Evolutionary conservation across 305 asterid species (phyloP).

Genomic region (Striga hermonthica): DNA sequence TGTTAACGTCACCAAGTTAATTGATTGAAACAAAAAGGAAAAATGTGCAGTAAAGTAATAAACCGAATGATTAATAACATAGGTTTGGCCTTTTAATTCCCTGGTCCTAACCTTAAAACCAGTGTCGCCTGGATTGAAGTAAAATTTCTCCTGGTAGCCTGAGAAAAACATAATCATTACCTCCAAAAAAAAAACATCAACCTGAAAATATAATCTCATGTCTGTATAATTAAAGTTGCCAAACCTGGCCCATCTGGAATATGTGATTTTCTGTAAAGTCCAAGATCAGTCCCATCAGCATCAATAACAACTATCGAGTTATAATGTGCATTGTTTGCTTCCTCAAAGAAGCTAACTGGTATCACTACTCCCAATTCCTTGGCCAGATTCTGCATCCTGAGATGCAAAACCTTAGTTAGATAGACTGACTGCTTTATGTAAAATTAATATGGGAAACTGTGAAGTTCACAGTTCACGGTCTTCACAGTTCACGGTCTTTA

Average conservation of each 20-base stretch:
- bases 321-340: slow-evolving; percentile 93
- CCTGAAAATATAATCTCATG: slow-evolving; percentile 17
- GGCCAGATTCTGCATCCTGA: slow-evolving; percentile 91
- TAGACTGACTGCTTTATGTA: background rate
- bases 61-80: slow-evolving; percentile 13
- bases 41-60: slow-evolving; percentile 21
- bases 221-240: slow-evolving; percentile 25
- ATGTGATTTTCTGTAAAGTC: slow-evolving; percentile 93
- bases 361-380: slow-evolving; percentile 87
- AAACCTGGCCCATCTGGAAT: slow-evolving; percentile 98
- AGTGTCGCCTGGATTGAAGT: slow-evolving; percentile 97
- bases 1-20: slow-evolving; percentile 39
- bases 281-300: slow-evolving; percentile 94
- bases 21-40: slow-evolving; percentile 28
- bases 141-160: slow-evolving; percentile 98
- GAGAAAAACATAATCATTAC: slow-evolving; percentile 31
- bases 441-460: slow-evolving; percentile 10
- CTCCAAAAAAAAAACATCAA: slow-evolving; percentile 9
- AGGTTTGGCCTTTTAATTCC: background rate
- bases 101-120: slow-evolving; percentile 77
- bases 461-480: background rate
- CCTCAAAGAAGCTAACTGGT: slow-evolving; percentile 96
- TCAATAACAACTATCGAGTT: slow-evolving; percentile 85
- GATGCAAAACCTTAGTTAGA: slow-evolving; percentile 27
- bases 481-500: slow-evolving; percentile 3